A percentile compares a stretch with the other conserved stretches of the same genome.
phyloP scores from a whole-genome alignment of 1,284 basidiomycete species.

The Anthracocystis panici-leucophaei region DNA sequence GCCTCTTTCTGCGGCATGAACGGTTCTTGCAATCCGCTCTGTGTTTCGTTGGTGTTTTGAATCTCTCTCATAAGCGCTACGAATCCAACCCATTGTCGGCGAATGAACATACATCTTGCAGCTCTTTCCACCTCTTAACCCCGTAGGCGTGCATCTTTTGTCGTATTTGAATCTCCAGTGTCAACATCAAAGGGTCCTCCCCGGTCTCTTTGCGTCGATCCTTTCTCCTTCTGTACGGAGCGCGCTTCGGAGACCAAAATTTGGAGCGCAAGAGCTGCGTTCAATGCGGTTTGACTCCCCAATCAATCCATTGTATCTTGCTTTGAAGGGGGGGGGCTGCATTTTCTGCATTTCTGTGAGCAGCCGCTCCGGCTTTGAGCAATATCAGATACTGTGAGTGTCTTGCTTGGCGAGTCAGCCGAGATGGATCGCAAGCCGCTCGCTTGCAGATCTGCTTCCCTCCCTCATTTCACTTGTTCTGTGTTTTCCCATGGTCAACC shows the following conservation, averaged over 20 bases:
- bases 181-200: not conserved
- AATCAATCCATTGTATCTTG: slow-evolving; percentile 1
- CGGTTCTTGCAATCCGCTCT: not conserved
- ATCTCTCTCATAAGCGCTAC: no score
- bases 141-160: slow-evolving; percentile 8
- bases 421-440: slow-evolving; percentile 30
- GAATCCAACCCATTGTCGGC: not conserved
- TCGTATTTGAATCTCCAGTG: not conserved
- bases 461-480: not conserved
- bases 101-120: slow-evolving; percentile 3
- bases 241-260: slow-evolving; percentile 12
- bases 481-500: not conserved
- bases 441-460: slow-evolving; percentile 16
- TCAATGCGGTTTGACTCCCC: not conserved
- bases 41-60: slow-evolving; percentile 1
- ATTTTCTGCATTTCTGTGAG: not conserved
- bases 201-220: not conserved
- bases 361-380: not conserved
- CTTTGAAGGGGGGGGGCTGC: no score
- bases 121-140: not conserved
- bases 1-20: not conserved
- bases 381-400: not conserved
- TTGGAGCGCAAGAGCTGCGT: not conserved
- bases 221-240: not conserved
- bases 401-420: slow-evolving; percentile 14